These are phyloP conservation scores for Yamadazyma spencermartinsiae DNA, from an alignment of 1,139 yeast species.

Conservation along the genomic window DNA sequence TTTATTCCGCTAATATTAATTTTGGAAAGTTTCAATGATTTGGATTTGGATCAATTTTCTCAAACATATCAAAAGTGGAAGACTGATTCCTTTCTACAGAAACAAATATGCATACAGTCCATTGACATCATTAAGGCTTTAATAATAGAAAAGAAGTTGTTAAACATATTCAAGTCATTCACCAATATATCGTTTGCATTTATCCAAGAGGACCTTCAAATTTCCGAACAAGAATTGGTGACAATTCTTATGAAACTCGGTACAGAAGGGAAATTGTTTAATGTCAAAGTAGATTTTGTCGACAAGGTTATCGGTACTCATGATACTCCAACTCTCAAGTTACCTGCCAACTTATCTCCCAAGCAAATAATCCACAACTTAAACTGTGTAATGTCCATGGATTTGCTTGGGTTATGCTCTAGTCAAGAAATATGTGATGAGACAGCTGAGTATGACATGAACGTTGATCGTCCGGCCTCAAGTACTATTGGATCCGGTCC, in stretches of 20 bases:
- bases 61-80: not conserved
- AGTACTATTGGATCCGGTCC: not conserved
- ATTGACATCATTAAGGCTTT: conserved; percentile 28
- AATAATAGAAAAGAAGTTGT: conserved; percentile 31
- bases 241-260: conserved; percentile 40
- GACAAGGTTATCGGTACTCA: conserved; percentile 22
- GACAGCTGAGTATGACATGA: conserved; percentile 14
- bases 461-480: conserved; percentile 14
- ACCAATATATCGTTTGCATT: conserved; percentile 27
- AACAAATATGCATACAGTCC: conserved; percentile 30
- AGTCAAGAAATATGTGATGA: conserved; percentile 2
- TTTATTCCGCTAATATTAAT: conserved; percentile 30
- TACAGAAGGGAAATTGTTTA: conserved; percentile 43
- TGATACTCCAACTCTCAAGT: not conserved
- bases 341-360: conserved; percentile 17
- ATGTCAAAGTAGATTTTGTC: conserved; percentile 47
- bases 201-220: conserved; percentile 22
- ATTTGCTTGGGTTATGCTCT: conserved; percentile 5
- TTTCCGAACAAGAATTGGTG: conserved; percentile 33
- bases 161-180: conserved; percentile 32
- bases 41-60: conserved; percentile 24
- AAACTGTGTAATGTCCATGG: conserved; percentile 22
- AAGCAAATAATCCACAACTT: conserved; percentile 28
- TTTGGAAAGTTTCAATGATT: conserved; percentile 33
- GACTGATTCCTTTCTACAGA: conserved; percentile 28